phyloP scores from a whole-genome alignment of 768 basidiomycete genomes.

The Kondoa subrosea region DNA sequence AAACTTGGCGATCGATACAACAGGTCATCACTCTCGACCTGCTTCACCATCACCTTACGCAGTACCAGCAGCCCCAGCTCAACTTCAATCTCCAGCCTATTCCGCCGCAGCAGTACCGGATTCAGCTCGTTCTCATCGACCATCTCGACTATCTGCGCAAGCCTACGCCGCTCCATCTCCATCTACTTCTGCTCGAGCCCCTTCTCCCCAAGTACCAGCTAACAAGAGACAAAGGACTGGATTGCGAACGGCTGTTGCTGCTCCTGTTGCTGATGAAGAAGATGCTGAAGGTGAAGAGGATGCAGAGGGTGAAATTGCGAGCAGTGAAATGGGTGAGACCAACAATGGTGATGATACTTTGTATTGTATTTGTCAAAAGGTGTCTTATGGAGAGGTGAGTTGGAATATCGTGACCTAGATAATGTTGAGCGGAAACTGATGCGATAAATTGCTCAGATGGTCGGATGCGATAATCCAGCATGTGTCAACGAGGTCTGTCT shows the following conservation, averaged over 20 bases:
- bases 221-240: not conserved
- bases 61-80: not conserved
- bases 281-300: conserved; percentile 16
- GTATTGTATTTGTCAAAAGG: conserved; percentile 17
- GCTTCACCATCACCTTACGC: not conserved
- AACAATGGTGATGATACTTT: conserved; percentile 15
- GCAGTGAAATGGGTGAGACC: conserved; percentile 5
- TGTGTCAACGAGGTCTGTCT: conserved; percentile 15
- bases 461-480: conserved; percentile 19
- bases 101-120: not conserved
- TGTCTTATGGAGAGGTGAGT: conserved; percentile 16
- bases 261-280: conserved; percentile 5
- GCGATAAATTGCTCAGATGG: conserved; percentile 17
- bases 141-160: not conserved
- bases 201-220: not conserved
- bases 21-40: not conserved
- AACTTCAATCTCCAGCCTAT: not conserved
- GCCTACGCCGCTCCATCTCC: not conserved
- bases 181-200: not conserved
- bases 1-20: conserved; percentile 2
- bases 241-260: not conserved
- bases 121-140: not conserved
- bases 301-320: conserved; percentile 15
- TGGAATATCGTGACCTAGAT: not conserved
- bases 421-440: not conserved